Base-by-base conservation (phyloP, 352 stramenopile species). In the Plasmopara muralis region DNA sequence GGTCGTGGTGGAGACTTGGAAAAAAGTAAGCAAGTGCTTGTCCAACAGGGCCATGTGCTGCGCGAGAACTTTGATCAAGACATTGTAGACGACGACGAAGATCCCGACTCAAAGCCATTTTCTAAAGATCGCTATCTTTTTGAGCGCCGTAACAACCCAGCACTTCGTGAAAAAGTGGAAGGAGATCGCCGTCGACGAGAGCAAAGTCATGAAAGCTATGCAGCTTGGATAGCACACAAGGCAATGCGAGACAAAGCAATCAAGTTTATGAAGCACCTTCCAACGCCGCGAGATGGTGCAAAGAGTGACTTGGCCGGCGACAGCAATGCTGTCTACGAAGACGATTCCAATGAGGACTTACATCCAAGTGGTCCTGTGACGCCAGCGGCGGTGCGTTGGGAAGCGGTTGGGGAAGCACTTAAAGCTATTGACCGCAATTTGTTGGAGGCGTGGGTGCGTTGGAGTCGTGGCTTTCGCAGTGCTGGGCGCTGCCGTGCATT, bases 381-480 rank as follows among this genome's bases (percentile, higher is more conserved):
- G 13, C 61, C 53, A 4, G 64, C 64, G 9, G 64, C 60, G 0
- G 75, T 85, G 53, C 68, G 72, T 20, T 90, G 78, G 77, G 62
- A 88, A 47, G 70, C 95, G 55, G 77, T 96, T 4, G 89, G 87
- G 2, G 83, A 89, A 37, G 85, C 86, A 10, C 72, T 97, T 16
- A 97, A 97, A 50, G 78, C 75, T 12, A 72, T 97, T 8, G 89
- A 97, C 55, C 78, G 73, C 0, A 70, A 62, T n/a, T 61, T 97
- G 9, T 55, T 96, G 20, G 71, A 83, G 12, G 72, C 81, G 9
- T 97, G 85, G 84, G 70, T 87, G 16, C 59, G 73, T n/a, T 97
- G 88, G 88, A 89, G 69, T 37, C 66, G 79, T 18, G 73, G 69
- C 4, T 92, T 87, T 50, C 67, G 66, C 29, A 68, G 60, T 38